Percentiles rank a stretch among this genome's conserved stretches.
These are phyloP conservation scores for Puccinia hordei DNA, from an alignment of 1,284 basidiomycete species.

Conservation along the genomic window DNA sequence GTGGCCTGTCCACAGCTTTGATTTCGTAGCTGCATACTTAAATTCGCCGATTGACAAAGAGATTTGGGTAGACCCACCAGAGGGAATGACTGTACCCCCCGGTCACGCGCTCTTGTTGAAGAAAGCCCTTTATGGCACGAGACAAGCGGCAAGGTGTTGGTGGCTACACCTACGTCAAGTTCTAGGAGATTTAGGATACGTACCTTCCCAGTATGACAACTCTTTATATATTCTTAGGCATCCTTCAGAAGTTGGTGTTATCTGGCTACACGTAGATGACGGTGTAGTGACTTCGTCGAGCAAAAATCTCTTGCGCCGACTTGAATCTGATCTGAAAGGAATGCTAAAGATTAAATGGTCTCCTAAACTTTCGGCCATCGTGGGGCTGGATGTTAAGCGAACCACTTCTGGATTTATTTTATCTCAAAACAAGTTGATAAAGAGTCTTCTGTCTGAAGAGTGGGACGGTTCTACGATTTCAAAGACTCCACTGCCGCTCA, in stretches of 20 bases:
- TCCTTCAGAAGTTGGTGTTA: neutral
- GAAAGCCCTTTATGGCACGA: conserved; percentile 1
- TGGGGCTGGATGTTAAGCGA: neutral
- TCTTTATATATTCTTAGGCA: neutral
- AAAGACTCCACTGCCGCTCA: neutral
- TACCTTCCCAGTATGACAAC: too few relatives aligned
- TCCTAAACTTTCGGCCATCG: neutral
- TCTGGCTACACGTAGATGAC: conserved; percentile 32
- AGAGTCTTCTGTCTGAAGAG: neutral
- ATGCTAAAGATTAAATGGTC: conserved; percentile 11
- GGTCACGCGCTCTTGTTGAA: neutral
- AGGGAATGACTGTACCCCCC: neutral
- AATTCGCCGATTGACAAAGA: too few relatives aligned
- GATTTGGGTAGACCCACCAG: too few relatives aligned
- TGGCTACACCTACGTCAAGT: neutral
- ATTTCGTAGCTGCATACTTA: too few relatives aligned
- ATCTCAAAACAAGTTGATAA: neutral
- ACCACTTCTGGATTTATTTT: neutral
- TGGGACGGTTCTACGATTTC: neutral
- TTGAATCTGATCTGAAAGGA: neutral
- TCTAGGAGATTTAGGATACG: neutral
- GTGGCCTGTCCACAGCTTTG: too few relatives aligned
- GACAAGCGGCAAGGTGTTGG: conserved; percentile 10
- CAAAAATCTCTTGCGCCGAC: neutral
- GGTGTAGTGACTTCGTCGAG: neutral